Percentiles rank a stretch among this genome's conserved stretches.
These are phyloP conservation scores for Kwoniella botswanensis DNA, from an alignment of 768 basidiomycete genomes.

Conservation along the genomic window DNA sequence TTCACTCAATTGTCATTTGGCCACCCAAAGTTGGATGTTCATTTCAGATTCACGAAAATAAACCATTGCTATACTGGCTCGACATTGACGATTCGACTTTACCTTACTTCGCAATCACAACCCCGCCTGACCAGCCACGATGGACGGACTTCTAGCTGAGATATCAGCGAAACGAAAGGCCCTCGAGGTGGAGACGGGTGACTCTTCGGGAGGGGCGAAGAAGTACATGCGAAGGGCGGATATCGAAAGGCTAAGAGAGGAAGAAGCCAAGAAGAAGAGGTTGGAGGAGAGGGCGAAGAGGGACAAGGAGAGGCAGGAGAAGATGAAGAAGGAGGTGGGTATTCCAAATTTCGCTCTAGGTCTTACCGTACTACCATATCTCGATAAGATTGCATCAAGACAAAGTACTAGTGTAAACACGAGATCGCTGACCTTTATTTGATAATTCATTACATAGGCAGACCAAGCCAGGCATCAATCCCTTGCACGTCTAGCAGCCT, in stretches of 20 bases:
- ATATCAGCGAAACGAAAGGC: constrained; percentile 86
- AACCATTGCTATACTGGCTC: no score
- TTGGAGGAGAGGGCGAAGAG: constrained; percentile 43
- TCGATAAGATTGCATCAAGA: no score
- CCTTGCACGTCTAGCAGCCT: constrained; percentile 33
- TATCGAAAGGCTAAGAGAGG: constrained; percentile 68
- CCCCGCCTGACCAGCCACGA: constrained; percentile 51
- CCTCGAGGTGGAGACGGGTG: constrained; percentile 61
- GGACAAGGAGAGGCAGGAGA: constrained; percentile 45
- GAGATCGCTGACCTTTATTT: no score
- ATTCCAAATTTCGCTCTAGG: background rate
- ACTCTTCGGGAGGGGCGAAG: constrained; percentile 52
- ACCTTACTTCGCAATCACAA: background rate
- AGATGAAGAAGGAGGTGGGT: constrained; percentile 37
- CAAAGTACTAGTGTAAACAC: no score
- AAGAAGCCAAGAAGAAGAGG: constrained; percentile 59
- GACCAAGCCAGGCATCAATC: constrained; percentile 29
- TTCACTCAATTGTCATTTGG: background rate
- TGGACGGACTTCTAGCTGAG: constrained; percentile 91
- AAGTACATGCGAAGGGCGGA: constrained; percentile 94
- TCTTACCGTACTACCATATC: background rate
- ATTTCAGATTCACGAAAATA: background rate
- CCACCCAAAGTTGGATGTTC: background rate
- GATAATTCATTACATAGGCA: constrained; percentile 8
- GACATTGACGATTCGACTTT: no score